Evolutionary conservation across 2,329 filamentous ascomycete species (phyloP), one percentile per base, ranked within the genome.

Genomic region (Mollisiaceae sp.): DNA sequence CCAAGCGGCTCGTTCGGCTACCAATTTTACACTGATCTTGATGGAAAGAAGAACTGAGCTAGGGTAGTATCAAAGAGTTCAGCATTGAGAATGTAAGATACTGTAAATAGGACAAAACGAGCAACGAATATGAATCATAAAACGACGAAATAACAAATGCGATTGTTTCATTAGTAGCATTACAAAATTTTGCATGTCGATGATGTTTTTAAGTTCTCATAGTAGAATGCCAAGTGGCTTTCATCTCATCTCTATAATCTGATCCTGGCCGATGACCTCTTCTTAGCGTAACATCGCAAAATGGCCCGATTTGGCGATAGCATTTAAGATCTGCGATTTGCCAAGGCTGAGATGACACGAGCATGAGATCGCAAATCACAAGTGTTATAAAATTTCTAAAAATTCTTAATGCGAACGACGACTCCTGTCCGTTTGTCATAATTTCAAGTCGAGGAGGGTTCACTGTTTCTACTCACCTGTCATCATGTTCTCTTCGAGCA

Each of bases 11-110:
- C 77, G 24, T 89, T 89, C 77, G 82, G 85, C 2, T 86, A 82
- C 75, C 78, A 85, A 8, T 87, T 88, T 69, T 89, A 86, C 69
- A 70, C 74, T 1, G 86, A 87, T 74, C 71, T 89, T 63, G 87
- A 89, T 60, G 86, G 86, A 3, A 86, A 86, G 75, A 74, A 79
- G 67, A 75, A 73, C n/a, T 65, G 56, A 43, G 39, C 9, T 32
- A n/a, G n/a, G n/a, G n/a, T n/a, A n/a, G n/a, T n/a, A n/a, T n/a
- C n/a, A 9, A 18, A 27, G 1, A 32, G 20, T 4, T 9, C 27
- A 41, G 36, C 2, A n/a, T 8, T 15, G 20, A 59, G 35, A 11
- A 14, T 52, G 20, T 52, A 52, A 14, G 47, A 52, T 27, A 52
- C 9, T 45, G 43, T 45, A 20, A 45, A 45, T 20, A 45, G 20